Evolutionary conservation across 2,329 filamentous ascomycete genomes (phyloP).

Genomic region (Colletotrichum sp.): DNA sequence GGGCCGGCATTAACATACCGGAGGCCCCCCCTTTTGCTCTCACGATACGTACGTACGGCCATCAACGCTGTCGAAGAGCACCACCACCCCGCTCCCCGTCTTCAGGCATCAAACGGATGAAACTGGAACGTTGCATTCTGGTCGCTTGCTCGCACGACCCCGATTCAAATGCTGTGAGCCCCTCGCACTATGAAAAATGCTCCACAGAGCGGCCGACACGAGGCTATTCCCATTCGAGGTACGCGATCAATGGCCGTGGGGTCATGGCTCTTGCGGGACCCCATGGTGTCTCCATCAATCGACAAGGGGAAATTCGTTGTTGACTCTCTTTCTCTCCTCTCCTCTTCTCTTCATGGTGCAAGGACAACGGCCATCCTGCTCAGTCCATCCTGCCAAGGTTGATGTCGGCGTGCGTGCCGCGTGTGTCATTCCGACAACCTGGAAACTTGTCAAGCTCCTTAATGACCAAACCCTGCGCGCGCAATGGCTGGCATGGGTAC

Average conservation of each 20-base stretch:
- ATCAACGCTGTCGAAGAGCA: background rate
- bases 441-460: background rate
- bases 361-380: background rate
- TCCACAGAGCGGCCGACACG: constrained; percentile 1
- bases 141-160: background rate
- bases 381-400: background rate
- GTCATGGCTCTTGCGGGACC: background rate
- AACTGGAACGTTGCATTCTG: background rate
- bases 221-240: constrained; percentile 8
- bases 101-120: background rate
- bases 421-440: background rate
- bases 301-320: background rate
- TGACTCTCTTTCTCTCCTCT: background rate
- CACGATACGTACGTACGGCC: background rate
- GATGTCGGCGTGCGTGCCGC: background rate
- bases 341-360: background rate
- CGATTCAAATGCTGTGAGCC: background rate
- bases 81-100: background rate
- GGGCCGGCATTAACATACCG: background rate
- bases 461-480: background rate
- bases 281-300: background rate
- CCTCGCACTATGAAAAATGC: background rate
- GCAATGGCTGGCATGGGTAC: background rate
- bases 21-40: background rate
- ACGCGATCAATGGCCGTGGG: background rate